Conservation (phyloP, 768 basidiomycete genomes). For the Tephrocybe sp. region DNA sequence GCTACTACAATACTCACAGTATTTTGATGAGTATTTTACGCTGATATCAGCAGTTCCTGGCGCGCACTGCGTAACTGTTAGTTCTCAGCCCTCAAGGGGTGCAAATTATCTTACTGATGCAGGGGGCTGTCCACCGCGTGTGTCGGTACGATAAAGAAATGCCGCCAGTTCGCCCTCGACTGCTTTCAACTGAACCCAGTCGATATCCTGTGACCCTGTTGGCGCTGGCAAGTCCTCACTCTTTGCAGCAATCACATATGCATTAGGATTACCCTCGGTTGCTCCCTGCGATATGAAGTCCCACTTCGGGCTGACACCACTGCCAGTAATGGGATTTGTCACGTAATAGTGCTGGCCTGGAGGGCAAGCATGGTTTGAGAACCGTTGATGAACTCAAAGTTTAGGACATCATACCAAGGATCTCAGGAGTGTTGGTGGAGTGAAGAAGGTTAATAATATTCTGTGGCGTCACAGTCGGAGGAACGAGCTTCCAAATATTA, state of each 20-base stretch:
- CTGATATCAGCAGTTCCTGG: constrained; percentile 37
- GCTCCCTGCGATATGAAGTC: constrained; percentile 47
- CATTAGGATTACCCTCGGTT: constrained; percentile 37
- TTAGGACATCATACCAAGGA: constrained; percentile 19
- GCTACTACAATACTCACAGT: constrained; percentile 36
- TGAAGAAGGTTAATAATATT: constrained; percentile 12
- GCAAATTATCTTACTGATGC: constrained; percentile 30
- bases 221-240: constrained; percentile 39
- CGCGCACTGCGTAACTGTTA: constrained; percentile 27
- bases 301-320: constrained; percentile 47
- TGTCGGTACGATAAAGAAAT: constrained; percentile 50
- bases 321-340: constrained; percentile 37
- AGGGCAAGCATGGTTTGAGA: neutral
- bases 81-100: neutral
- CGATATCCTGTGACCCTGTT: constrained; percentile 40
- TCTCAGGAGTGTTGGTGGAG: constrained; percentile 5
- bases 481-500: constrained; percentile 22
- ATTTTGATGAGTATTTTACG: constrained; percentile 51
- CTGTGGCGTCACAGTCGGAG: constrained; percentile 6
- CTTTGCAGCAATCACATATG: constrained; percentile 46
- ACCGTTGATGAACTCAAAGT: neutral
- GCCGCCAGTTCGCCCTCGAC: constrained; percentile 48
- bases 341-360: constrained; percentile 58
- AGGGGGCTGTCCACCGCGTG: constrained; percentile 53
- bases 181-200: constrained; percentile 51